Evolutionary conservation across 1,139 yeast species (phyloP), one percentile per base, ranked within the genome.

Genomic region (Geotrichum citri-aurantii): DNA sequence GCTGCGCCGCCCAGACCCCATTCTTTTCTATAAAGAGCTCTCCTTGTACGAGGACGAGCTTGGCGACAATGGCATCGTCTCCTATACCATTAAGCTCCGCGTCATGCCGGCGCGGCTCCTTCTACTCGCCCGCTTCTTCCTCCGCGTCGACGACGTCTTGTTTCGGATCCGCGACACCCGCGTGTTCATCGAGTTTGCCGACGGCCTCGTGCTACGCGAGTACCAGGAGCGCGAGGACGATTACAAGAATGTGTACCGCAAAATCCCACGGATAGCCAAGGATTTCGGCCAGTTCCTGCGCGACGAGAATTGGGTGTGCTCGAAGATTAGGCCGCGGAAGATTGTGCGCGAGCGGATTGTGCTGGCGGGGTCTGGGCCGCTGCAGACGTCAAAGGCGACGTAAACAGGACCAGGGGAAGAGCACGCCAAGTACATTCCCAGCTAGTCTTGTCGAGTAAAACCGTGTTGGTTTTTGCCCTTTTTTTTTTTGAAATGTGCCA

Each of bases 41-140:
- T 83, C 89, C 7, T 76, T 95, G 40, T 95, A 82, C 69, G 99
- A 93, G 70, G 99, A 93, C 69, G 99, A 93, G 70, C 77, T 93
- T 59, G 99, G 96, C 2, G 99, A 93, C 71, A 93, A 93, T 71
- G 99, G 99, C 3, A 87, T 90, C 27, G 84, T 95, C 0, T 80
- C 89, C 59, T 74, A 89, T 57, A 83, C 85, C 57, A 84, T 86
- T 37, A 91, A 91, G 71, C 82, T 95, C 31, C 77, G 99, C 64
- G 97, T 91, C 2, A 95, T 93, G 98, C 85, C 86, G 6, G 81
- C 86, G 54, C 82, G 97, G 61, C 71, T 93, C 62, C 75, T 93
- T 50, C 65, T 93, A 46, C 76, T 93, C 54, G 82, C 86, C 57
- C 79, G 99, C 54, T 82, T 92, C 65, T 93, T 89, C 71, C 73